Conservation (phyloP, 768 basidiomycete genomes). For the Collybia nuda region DNA sequence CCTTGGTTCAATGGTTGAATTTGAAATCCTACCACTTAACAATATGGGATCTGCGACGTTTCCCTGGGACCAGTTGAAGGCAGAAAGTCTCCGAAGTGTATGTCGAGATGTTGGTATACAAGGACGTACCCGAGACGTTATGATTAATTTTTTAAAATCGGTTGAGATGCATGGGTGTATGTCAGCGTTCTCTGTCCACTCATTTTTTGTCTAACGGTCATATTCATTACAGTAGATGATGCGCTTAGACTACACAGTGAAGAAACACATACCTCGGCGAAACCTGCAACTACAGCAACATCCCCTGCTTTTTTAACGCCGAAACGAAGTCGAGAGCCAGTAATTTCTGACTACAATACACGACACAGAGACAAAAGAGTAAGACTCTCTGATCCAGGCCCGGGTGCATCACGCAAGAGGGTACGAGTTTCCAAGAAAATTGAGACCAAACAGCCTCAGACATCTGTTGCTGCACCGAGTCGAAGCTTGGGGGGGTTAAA, state of each 20-base stretch:
- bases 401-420: conserved; percentile 1
- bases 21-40: too few relatives aligned
- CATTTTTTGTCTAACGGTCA: not conserved
- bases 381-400: conserved; percentile 13
- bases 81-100: conserved; percentile 16
- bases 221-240: conserved; percentile 10
- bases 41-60: conserved; percentile 4
- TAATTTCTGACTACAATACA: conserved; percentile 19
- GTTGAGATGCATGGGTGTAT: conserved; percentile 14
- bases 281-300: not conserved
- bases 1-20: too few relatives aligned
- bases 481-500: too few relatives aligned
- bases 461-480: too few relatives aligned
- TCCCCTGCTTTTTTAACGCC: not conserved
- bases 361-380: conserved; percentile 13
- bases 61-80: conserved; percentile 20
- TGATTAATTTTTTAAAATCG: conserved; percentile 10
- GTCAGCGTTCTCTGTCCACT: not conserved
- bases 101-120: conserved; percentile 16
- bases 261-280: not conserved
- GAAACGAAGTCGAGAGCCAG: conserved; percentile 4
- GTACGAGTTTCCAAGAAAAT: not conserved
- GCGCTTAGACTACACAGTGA: conserved; percentile 2
- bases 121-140: conserved; percentile 5
- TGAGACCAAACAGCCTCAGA: not conserved